Evolutionary conservation across 129 eudicot genomes (phyloP).

Genomic region (Escallonia rubra): DNA sequence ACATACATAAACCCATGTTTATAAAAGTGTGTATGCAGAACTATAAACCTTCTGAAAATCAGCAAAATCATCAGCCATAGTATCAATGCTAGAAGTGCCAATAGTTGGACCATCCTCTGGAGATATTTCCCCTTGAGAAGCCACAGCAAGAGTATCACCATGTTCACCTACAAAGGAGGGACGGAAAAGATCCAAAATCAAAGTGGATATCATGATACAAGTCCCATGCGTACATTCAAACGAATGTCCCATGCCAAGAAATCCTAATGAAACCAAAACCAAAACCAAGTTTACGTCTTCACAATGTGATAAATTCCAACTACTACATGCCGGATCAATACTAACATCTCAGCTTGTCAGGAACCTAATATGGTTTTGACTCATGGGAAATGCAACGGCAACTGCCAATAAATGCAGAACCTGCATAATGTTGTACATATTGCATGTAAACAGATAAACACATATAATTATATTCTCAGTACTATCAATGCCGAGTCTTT

Average conservation of each 20-base stretch:
- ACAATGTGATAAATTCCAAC: too few species aligned
- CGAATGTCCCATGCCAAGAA: not conserved
- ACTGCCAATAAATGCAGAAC: too few species aligned
- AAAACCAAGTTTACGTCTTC: not conserved
- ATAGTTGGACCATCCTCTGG: conserved; percentile 27
- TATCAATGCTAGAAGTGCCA: conserved; percentile 33
- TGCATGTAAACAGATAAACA: too few species aligned
- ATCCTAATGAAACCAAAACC: not conserved
- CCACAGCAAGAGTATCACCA: conserved; percentile 15
- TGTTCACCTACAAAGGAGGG: conserved; percentile 32
- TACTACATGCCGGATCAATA: too few species aligned
- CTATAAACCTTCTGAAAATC: conserved; percentile 45
- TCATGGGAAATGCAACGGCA: too few species aligned
- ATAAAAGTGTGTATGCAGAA: not conserved
- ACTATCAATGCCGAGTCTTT: too few species aligned
- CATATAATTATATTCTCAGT: too few species aligned
- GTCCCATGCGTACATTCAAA: not conserved
- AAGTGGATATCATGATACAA: not conserved
- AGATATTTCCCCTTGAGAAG: conserved; percentile 37
- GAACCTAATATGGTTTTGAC: too few species aligned
- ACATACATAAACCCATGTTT: not conserved
- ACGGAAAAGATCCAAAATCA: not conserved
- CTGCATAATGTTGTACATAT: too few species aligned
- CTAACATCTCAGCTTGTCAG: too few species aligned
- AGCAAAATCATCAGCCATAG: conserved; percentile 29